Evolutionary conservation across 352 stramenopile genomes (phyloP).

Genomic region (Phytophthora cajani): DNA sequence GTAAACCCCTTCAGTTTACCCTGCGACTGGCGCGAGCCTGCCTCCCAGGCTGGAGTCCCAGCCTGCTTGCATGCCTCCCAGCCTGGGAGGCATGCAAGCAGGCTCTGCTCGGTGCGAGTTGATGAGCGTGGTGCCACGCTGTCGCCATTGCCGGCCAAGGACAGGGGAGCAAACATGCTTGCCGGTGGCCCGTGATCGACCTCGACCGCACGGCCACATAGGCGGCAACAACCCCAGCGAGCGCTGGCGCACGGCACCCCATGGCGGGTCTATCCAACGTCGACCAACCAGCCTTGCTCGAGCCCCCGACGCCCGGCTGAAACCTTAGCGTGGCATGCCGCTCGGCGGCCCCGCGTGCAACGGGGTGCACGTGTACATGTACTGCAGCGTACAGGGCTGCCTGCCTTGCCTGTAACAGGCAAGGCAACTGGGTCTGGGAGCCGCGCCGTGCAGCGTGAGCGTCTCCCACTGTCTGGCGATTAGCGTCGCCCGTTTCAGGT

Average conservation of each 20-base stretch:
- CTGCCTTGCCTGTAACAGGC: no score
- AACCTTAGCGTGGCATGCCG: not conserved
- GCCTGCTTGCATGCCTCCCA: no score
- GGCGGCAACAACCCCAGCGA: no score
- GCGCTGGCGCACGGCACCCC: not conserved
- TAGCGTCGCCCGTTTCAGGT: not conserved
- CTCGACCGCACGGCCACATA: not conserved
- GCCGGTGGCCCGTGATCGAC: not conserved
- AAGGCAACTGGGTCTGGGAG: not conserved
- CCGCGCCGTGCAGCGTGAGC: not conserved
- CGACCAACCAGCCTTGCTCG: not conserved
- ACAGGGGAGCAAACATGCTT: not conserved
- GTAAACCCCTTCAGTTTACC: not conserved
- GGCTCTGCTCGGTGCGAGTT: not conserved
- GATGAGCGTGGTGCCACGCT: slow-evolving; percentile 9
- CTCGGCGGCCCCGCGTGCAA: not conserved
- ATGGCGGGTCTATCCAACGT: not conserved
- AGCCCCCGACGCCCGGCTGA: not conserved
- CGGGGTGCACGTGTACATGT: not conserved
- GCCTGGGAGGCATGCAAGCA: not conserved
- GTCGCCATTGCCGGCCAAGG: slow-evolving; percentile 3
- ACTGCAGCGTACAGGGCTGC: not conserved
- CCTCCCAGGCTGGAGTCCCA: no score
- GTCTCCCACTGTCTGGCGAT: not conserved
- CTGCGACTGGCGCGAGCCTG: not conserved